phyloP scores from a whole-genome alignment of 2,329 filamentous ascomycete species.

The Trichothecium roseum region DNA sequence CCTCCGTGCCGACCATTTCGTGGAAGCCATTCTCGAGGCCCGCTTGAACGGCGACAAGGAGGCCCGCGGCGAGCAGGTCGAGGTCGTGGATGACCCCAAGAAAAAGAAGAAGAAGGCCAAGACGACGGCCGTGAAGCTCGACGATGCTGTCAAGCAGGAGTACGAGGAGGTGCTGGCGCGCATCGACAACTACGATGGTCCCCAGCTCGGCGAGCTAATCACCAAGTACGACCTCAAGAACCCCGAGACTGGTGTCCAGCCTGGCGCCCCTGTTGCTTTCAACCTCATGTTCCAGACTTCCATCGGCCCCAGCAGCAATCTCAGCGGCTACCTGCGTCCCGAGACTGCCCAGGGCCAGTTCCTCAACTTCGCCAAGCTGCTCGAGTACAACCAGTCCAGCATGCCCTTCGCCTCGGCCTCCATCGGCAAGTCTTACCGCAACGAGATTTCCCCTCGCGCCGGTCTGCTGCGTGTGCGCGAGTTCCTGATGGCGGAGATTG shows the following conservation, averaged over 20 bases:
- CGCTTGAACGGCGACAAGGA: conserved; percentile 86
- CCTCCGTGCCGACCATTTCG: conserved; percentile 88
- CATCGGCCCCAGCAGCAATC: conserved; percentile 85
- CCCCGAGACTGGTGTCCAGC: conserved; percentile 65
- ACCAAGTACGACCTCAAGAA: conserved; percentile 86
- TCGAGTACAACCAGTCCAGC: conserved; percentile 88
- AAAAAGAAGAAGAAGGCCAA: conserved; percentile 90
- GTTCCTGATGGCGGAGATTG: conserved; percentile 98
- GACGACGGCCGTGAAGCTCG: conserved; percentile 70
- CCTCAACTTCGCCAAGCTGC: conserved; percentile 89
- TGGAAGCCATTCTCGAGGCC: conserved; percentile 84
- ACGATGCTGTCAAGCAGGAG: conserved; percentile 76
- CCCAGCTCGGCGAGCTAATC: conserved; percentile 79
- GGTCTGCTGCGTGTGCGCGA: conserved; percentile 91
- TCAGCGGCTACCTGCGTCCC: conserved; percentile 76
- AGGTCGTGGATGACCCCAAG: conserved; percentile 58
- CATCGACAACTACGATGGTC: conserved; percentile 91
- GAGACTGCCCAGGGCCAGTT: conserved; percentile 99
- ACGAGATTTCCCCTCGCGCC: conserved; percentile 89
- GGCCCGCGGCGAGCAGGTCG: conserved; percentile 73
- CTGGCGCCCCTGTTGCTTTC: conserved; percentile 77
- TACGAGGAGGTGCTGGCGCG: conserved; percentile 85
- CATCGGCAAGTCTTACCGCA: conserved; percentile 96
- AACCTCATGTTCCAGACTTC: conserved; percentile 98
- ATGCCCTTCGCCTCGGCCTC: conserved; percentile 98